Base-by-base conservation (phyloP, 768 basidiomycete genomes). In the Cystofilobasidium bisporidii region DNA sequence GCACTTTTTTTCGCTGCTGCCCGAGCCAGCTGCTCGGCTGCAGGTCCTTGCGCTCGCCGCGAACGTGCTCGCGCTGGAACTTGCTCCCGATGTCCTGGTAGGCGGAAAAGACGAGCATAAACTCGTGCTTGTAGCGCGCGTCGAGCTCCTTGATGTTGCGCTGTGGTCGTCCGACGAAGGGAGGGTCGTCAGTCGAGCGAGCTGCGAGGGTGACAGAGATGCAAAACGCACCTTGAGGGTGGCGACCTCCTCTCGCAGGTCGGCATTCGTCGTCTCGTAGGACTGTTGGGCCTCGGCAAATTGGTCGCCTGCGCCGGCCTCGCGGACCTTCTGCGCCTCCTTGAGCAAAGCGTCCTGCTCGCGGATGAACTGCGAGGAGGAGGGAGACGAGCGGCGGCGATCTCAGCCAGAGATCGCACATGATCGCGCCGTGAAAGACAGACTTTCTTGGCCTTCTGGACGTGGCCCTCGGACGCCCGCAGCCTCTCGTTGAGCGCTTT, bases 311-410 rank as follows among this genome's bases (percentile, higher is more conserved):
- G 83, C 71, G 33, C 43, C 20, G 17, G 71, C 26, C 79, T 80
- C 65, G 41, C 32, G 28, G 43, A 36, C 78, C 79, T 71, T 81
- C 82, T 61, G 84, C 83, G 87, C 86, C 73, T 90, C 88, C 71
- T 87, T 87, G 78, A 92, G 87, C 33, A 91, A 80, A 71, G 87
- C 88, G 78, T 96, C 91, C 76, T 94, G 92, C 38, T 85, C 82
- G 75, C 90, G 91, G 79, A 97, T 91, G 77, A 94, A 92, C 89
- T 93, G 73, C 32, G 38, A 41, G 47, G 38, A 24, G 1, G 38
- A n/a, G 64, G 56, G n/a, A 59, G n/a, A n/a, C n/a, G n/a, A n/a
- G n/a, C n/a, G n/a, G n/a, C n/a, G n/a, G n/a, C n/a, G n/a, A n/a
- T n/a, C n/a, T n/a, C n/a, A n/a, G n/a, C n/a, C n/a, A n/a, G n/a